These are phyloP conservation scores for Leptographium wingfieldii DNA, from an alignment of 2,329 filamentous ascomycete species.

Conservation along the genomic window DNA sequence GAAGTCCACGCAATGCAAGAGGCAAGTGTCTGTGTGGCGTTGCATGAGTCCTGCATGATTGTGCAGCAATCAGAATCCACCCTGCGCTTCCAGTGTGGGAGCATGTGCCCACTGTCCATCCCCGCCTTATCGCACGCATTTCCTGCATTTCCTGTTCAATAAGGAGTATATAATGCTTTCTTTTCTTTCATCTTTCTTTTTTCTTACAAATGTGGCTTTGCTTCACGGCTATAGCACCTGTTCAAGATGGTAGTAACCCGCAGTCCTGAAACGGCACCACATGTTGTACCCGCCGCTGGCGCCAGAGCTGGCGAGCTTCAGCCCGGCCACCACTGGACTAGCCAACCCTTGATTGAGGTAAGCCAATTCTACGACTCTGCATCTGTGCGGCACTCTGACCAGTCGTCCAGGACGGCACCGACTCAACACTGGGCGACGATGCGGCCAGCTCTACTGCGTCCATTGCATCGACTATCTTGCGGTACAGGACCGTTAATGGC, in stretches of 20 bases:
- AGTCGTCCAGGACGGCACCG: background rate
- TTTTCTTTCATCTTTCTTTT: background rate
- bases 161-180: background rate
- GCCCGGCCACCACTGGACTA: background rate
- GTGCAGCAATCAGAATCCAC: background rate
- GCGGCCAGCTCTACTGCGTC: background rate
- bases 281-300: background rate
- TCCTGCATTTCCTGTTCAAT: background rate
- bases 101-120: too few species aligned
- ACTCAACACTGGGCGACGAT: background rate
- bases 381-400: background rate
- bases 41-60: background rate
- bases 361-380: background rate
- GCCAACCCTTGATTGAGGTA: background rate
- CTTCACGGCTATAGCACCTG: background rate
- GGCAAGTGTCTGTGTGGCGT: background rate
- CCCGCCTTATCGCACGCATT: background rate
- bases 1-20: background rate
- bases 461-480: background rate
- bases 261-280: background rate
- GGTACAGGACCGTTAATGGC: background rate
- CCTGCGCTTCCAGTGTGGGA: background rate
- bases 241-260: background rate
- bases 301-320: background rate
- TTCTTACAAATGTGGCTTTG: background rate